Evolutionary conservation across 352 stramenopile genomes (phyloP).

Genomic region (Phytophthora litchii): DNA sequence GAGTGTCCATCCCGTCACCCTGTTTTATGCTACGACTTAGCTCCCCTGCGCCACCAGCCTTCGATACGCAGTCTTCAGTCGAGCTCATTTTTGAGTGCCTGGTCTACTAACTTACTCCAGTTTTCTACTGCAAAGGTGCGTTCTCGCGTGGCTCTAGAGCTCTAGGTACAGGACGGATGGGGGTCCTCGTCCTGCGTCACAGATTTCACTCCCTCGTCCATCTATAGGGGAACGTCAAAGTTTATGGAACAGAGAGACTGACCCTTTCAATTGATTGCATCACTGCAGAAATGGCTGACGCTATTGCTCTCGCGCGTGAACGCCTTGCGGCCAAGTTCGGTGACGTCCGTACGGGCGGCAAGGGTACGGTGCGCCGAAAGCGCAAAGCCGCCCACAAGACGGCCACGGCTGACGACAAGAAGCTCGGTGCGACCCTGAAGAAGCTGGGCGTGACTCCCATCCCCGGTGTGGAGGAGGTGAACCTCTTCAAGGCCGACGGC

Average conservation of each 20-base stretch:
- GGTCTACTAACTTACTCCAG: constrained; percentile 67
- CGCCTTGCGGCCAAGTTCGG: constrained; percentile 87
- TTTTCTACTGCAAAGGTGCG: constrained; percentile 41
- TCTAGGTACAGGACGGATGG: constrained; percentile 5
- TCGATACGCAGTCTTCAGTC: constrained; percentile 9
- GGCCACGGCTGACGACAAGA: constrained; percentile 96
- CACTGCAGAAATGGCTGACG: constrained; percentile 72
- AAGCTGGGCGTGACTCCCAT: constrained; percentile 98
- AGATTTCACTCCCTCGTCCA: no score
- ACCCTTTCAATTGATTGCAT: no score
- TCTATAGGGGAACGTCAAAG: no score
- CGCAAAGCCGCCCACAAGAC: constrained; percentile 95
- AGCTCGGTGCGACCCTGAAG: constrained; percentile 97
- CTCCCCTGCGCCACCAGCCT: not conserved
- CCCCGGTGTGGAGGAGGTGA: constrained; percentile 98
- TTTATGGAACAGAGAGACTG: no score
- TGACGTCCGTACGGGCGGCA: constrained; percentile 94
- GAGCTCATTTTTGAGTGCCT: constrained; percentile 65
- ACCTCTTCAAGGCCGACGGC: constrained; percentile 99
- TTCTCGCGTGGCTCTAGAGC: constrained; percentile 10
- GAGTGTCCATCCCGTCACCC: not conserved
- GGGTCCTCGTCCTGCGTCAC: no score
- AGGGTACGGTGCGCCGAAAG: constrained; percentile 96
- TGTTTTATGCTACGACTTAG: constrained; percentile 32
- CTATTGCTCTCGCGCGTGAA: constrained; percentile 90